Evolutionary conservation across 768 basidiomycete genomes (phyloP), one percentile per base, ranked within the genome.

Genomic region (Tricholoma hemisulphureum): DNA sequence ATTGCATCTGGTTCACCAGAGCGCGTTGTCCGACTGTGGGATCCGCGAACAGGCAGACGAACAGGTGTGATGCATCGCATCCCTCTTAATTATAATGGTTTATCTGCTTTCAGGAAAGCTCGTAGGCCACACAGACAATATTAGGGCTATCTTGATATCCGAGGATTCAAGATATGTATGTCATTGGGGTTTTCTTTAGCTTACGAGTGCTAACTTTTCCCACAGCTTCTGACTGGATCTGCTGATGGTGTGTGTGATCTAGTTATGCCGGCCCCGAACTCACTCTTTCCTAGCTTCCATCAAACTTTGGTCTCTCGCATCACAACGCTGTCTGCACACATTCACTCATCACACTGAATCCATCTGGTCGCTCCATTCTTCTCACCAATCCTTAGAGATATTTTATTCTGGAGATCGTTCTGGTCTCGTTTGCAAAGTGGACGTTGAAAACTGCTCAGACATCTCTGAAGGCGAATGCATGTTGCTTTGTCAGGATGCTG

Each of bases 91-190:
- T 29, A n/a, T n/a, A 34, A n/a, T 11, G n/a, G 4, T 21, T 7
- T 21, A 45, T 54, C 21, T 52, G 13, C 29, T 14, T 53, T 2
- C 74, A 69, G 86, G 88, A 10, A 93, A 97, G 67, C 81, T 98
- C 0, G 93, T 98, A 6, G 96, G 96, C 0, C 96, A 99, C 69
- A 96, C 96, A 0, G 97, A 99, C 71, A 98, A 98, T 64, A 95
- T 99, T 58, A 83, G 96, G 8, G 85, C 93, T 4, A 89, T 98
- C 43, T 71, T 95, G 20, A 80, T 98, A 1, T 92, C 91, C 5
- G 93, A 95, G 26, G 95, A 98, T 70, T 87, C 92, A 21, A 83
- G 84, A 84, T 94, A 93, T 71, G 93, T 95, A 68, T 71, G 93
- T 77, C 34, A 16, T 20, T 23, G 52, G 14, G 35, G 55, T 32